Percentiles rank a stretch among this genome's conserved stretches.
These are phyloP conservation scores for Musa schizocarpa DNA, from an alignment of 176 grass and related monocot genomes.

Conservation along the genomic window DNA sequence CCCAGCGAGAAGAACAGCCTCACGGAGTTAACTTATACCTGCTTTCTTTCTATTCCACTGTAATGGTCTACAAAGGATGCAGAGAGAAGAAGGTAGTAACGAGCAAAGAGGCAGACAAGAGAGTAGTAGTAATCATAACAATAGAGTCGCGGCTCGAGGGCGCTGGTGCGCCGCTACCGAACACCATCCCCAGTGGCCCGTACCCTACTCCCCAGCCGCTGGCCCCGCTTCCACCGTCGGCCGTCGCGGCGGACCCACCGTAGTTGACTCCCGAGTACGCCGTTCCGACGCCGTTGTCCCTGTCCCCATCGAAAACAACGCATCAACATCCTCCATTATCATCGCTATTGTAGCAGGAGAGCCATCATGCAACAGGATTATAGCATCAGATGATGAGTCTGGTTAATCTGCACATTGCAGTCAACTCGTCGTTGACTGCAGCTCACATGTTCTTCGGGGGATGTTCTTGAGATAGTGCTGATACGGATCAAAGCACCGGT, in stretches of 20 bases:
- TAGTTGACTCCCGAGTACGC: slow-evolving; percentile 33
- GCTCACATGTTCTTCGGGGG: no score
- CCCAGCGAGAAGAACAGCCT: no score
- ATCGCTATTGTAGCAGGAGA: background rate
- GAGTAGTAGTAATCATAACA: background rate
- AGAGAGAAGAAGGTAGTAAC: slow-evolving; percentile 8
- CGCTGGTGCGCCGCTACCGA: slow-evolving; percentile 20
- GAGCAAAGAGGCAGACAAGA: background rate
- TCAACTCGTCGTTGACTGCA: no score
- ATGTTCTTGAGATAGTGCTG: no score
- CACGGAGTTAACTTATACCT: no score
- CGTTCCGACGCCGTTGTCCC: slow-evolving; percentile 31
- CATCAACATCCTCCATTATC: background rate
- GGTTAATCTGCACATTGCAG: no score
- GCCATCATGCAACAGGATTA: slow-evolving; percentile 15
- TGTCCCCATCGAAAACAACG: background rate
- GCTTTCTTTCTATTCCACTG: background rate
- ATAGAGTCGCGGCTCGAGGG: background rate
- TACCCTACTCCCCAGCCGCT: slow-evolving; percentile 12
- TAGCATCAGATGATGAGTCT: no score
- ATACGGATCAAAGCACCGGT: no score
- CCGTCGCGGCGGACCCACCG: slow-evolving; percentile 27
- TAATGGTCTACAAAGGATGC: background rate
- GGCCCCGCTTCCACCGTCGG: background rate
- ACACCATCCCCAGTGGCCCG: slow-evolving; percentile 48